Percentiles rank a stretch among this genome's conserved stretches.
These are phyloP conservation scores for Rhododendron kiyosumense DNA, from an alignment of 148 eudicot genomes.

Conservation along the genomic window DNA sequence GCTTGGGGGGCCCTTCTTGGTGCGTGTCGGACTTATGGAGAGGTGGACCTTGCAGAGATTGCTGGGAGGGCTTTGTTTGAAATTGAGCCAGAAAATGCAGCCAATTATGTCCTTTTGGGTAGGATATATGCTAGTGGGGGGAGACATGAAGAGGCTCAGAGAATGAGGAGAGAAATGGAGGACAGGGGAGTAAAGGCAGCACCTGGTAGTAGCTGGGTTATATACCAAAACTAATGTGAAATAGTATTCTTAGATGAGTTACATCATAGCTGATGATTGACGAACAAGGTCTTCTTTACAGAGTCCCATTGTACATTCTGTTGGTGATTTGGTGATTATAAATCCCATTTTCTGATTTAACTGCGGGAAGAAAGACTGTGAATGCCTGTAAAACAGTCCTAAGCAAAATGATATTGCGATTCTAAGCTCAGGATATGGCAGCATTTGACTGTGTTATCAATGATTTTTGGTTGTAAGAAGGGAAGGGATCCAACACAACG, in stretches of 20 bases:
- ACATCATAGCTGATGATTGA: not conserved
- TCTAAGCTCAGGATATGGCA: not conserved
- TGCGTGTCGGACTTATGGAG: constrained; percentile 53
- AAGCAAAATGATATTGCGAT: not conserved
- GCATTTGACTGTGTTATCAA: not conserved
- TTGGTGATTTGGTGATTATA: not conserved
- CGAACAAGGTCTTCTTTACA: not conserved
- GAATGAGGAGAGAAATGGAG: constrained; percentile 41
- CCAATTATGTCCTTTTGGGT: constrained; percentile 49
- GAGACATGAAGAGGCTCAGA: constrained; percentile 47
- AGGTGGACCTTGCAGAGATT: constrained; percentile 48
- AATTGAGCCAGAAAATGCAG: constrained; percentile 56
- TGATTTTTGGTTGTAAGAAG: not conserved
- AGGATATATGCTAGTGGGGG: constrained; percentile 46
- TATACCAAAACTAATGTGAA: constrained; percentile 5
- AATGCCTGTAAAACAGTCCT: not conserved
- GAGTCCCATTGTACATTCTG: not conserved
- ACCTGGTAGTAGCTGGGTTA: constrained; percentile 54
- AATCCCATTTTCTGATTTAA: not conserved
- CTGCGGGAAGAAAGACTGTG: not conserved
- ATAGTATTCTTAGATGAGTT: not conserved
- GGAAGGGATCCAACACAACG: not conserved
- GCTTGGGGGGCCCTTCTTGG: constrained; percentile 68
- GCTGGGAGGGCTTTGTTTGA: constrained; percentile 49
- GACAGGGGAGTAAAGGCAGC: constrained; percentile 44